Evolutionary conservation across 2,329 filamentous ascomycete species (phyloP).

Genomic region (Ascochyta lentis): DNA sequence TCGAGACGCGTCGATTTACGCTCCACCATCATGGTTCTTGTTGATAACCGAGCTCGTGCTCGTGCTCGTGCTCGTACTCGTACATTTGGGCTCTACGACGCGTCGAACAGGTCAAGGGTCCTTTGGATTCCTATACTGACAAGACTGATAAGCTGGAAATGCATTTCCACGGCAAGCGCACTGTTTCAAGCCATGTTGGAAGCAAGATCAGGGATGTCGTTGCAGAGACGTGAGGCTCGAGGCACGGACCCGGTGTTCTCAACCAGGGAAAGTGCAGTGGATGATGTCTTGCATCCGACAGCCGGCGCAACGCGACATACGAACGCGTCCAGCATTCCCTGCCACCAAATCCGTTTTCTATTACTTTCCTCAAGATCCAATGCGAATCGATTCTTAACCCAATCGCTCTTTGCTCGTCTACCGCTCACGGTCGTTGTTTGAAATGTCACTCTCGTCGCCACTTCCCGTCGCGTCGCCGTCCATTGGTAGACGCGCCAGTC

Average conservation of each 20-base stretch:
- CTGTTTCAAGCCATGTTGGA: background rate
- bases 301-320: constrained; percentile 18
- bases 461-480: constrained; percentile 34
- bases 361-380: constrained; percentile 21
- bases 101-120: background rate
- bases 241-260: constrained; percentile 12
- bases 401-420: constrained; percentile 10
- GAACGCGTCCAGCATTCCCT: constrained; percentile 34
- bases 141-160: too few relatives aligned
- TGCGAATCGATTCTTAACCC: constrained; percentile 20
- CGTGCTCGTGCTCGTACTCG: constrained; percentile 7
- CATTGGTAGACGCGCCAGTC: constrained; percentile 37
- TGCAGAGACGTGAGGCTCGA: constrained; percentile 8
- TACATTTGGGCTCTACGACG: constrained; percentile 2
- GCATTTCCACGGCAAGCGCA: background rate
- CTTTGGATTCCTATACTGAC: background rate
- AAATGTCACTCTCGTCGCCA: constrained; percentile 34
- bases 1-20: constrained; percentile 12
- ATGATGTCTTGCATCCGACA: constrained; percentile 13
- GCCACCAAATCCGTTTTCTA: constrained; percentile 32
- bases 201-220: background rate
- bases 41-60: constrained; percentile 12
- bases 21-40: constrained; percentile 12
- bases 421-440: constrained; percentile 5
- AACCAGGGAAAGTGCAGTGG: constrained; percentile 17